Conservation (phyloP, 805 yeast genomes). For the Myxozyma vanderwaltii region DNA sequence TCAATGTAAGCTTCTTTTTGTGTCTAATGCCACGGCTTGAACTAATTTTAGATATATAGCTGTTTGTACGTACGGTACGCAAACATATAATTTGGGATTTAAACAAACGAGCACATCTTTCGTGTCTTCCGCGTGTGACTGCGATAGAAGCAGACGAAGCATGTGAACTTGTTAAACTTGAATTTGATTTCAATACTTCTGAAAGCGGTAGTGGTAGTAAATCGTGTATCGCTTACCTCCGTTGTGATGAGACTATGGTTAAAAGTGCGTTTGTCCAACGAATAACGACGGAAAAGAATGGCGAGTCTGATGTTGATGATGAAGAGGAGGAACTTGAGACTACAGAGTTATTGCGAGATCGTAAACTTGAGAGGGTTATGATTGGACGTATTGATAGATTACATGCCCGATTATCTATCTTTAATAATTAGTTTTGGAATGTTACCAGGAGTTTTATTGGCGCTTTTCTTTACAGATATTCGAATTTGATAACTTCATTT, state of each 20-base stretch:
- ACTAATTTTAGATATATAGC: not conserved
- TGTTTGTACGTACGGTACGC: constrained; percentile 22
- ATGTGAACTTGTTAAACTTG: constrained; percentile 25
- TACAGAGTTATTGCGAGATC: not conserved
- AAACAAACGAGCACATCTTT: constrained; percentile 19
- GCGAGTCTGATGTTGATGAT: constrained; percentile 3
- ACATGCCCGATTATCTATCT: not conserved
- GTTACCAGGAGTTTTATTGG: not conserved
- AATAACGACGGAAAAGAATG: not conserved
- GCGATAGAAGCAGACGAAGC: constrained; percentile 31
- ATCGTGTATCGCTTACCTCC: constrained; percentile 12
- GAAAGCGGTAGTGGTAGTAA: not conserved
- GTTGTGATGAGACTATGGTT: constrained; percentile 16
- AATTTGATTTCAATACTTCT: constrained; percentile 2
- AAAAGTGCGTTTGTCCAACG: constrained; percentile 21
- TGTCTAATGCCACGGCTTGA: no score
- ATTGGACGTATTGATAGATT: constrained; percentile 21
- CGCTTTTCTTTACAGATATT: no score
- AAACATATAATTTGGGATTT: constrained; percentile 19
- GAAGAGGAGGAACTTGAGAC: not conserved
- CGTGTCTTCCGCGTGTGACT: constrained; percentile 17
- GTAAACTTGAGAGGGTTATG: constrained; percentile 13
- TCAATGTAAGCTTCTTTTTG: constrained; percentile 7
- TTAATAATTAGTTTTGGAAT: no score
- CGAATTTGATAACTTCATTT: no score